Evolutionary conservation across 345 rosid species (phyloP).

Genomic region (Citrus mangshanensis): DNA sequence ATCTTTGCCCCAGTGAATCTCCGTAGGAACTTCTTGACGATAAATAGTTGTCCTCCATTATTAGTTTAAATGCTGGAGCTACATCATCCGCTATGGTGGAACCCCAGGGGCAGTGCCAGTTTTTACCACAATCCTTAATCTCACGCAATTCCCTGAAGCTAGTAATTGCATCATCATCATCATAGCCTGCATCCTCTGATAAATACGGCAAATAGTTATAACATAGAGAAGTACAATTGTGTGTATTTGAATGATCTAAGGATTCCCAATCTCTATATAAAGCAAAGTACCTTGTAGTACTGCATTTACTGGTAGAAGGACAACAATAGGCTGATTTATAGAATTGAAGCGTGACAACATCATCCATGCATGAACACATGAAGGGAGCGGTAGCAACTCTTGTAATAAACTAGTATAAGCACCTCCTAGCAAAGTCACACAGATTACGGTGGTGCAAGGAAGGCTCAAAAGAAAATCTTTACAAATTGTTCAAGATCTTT

Average conservation of each 20-base stretch:
- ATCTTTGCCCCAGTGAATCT: slow-evolving; percentile 55
- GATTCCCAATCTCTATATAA: slow-evolving; percentile 6
- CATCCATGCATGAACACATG: slow-evolving; percentile 65
- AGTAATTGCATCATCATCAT: slow-evolving; percentile 31
- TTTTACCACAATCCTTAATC: slow-evolving; percentile 31
- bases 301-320: slow-evolving; percentile 67
- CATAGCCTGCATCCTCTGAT: slow-evolving; percentile 47
- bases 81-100: slow-evolving; percentile 60
- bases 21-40: slow-evolving; percentile 51
- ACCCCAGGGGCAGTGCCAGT: slow-evolving; percentile 94
- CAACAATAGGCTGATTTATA: slow-evolving; percentile 56
- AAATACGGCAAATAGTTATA: slow-evolving; percentile 14
- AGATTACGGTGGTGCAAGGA: slow-evolving; percentile 59
- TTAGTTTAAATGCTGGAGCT: slow-evolving; percentile 71
- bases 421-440: slow-evolving; percentile 72
- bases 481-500: slow-evolving; percentile 66
- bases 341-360: slow-evolving; percentile 65
- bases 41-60: slow-evolving; percentile 68
- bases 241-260: background rate
- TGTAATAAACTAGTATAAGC: slow-evolving; percentile 48
- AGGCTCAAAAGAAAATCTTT: slow-evolving; percentile 53
- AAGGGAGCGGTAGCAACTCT: slow-evolving; percentile 51
- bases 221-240: background rate
- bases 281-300: slow-evolving; percentile 63
- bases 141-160: slow-evolving; percentile 25